Conservation (phyloP, 306 rosid species). For the Cicer yamashitae region DNA sequence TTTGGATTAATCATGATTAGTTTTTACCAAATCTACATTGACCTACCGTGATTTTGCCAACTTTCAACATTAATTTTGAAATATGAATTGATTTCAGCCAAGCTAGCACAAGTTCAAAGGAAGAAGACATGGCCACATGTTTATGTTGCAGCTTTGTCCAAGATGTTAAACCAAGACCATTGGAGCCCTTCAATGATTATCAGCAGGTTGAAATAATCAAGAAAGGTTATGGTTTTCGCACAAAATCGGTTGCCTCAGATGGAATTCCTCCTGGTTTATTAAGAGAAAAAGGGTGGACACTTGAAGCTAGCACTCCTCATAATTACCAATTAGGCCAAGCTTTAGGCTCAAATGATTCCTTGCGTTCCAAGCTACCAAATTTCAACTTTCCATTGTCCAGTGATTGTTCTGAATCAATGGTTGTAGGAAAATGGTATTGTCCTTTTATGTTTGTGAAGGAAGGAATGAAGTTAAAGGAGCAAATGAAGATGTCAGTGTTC, state of each 20-base stretch:
- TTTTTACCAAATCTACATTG: no score
- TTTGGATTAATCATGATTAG: no score
- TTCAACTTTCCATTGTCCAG: slow-evolving; percentile 37
- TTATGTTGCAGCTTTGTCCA: slow-evolving; percentile 13
- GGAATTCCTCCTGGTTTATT: slow-evolving; percentile 53
- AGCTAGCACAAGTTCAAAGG: slow-evolving; percentile 48
- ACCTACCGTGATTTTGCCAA: no score
- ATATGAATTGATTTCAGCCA: slow-evolving; percentile 28
- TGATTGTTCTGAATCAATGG: neutral
- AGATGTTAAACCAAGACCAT: slow-evolving; percentile 32
- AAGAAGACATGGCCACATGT: slow-evolving; percentile 37
- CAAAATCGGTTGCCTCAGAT: slow-evolving; percentile 45
- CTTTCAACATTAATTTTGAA: neutral
- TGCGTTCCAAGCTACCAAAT: slow-evolving; percentile 49
- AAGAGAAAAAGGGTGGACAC: slow-evolving; percentile 48
- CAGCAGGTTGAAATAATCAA: slow-evolving; percentile 48
- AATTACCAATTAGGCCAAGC: slow-evolving; percentile 55
- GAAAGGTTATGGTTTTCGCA: slow-evolving; percentile 38
- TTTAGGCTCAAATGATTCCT: slow-evolving; percentile 45
- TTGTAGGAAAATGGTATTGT: slow-evolving; percentile 7
- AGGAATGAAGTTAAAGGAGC: neutral
- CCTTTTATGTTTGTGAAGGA: slow-evolving; percentile 16
- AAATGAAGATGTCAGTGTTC: neutral
- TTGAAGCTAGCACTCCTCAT: slow-evolving; percentile 17
- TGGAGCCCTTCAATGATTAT: slow-evolving; percentile 44